These are phyloP conservation scores for Wickerhamiella alocasiicola DNA, from an alignment of 805 yeast genomes.

Conservation along the genomic window DNA sequence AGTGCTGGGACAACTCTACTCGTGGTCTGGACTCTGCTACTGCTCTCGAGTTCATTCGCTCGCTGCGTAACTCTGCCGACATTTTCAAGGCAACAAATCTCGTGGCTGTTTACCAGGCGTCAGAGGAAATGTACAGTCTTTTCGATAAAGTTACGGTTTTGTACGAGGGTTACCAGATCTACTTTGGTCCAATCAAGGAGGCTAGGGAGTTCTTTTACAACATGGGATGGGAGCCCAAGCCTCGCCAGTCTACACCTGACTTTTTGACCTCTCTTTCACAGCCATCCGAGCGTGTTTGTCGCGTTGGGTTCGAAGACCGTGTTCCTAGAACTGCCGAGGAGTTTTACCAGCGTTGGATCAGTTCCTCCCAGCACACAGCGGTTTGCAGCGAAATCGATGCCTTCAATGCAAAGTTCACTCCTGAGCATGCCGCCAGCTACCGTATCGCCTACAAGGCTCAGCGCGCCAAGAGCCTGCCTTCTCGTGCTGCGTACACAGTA, in stretches of 20 bases:
- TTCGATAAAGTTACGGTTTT: slow-evolving; percentile 53
- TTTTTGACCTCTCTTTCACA: slow-evolving; percentile 59
- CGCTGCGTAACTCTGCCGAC: slow-evolving; percentile 50
- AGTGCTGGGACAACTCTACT: slow-evolving; percentile 73
- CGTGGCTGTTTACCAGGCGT: slow-evolving; percentile 60
- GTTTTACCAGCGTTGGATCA: slow-evolving; percentile 46
- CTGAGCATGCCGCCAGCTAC: slow-evolving; percentile 30
- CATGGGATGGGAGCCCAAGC: slow-evolving; percentile 55
- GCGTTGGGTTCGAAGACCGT: slow-evolving; percentile 35
- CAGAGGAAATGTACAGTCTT: slow-evolving; percentile 49
- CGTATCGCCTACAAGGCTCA: slow-evolving; percentile 29
- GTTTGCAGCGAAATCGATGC: slow-evolving; percentile 36
- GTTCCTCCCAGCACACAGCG: slow-evolving; percentile 34
- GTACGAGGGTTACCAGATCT: slow-evolving; percentile 50
- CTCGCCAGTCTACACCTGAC: slow-evolving; percentile 59
- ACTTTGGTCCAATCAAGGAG: slow-evolving; percentile 43
- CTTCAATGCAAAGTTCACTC: slow-evolving; percentile 25
- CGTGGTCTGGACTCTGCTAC: slow-evolving; percentile 79
- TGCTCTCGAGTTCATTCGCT: slow-evolving; percentile 60
- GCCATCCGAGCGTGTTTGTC: slow-evolving; percentile 44
- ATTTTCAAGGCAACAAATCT: slow-evolving; percentile 43
- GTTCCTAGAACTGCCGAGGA: slow-evolving; percentile 55
- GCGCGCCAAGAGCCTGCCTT: slow-evolving; percentile 30
- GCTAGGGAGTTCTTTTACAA: slow-evolving; percentile 47
- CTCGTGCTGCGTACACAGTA: slow-evolving; percentile 34